These are phyloP conservation scores for Sphagnum tenellum DNA, from an alignment of 225 moss, liverwort and hornwort species.

Conservation along the genomic window DNA sequence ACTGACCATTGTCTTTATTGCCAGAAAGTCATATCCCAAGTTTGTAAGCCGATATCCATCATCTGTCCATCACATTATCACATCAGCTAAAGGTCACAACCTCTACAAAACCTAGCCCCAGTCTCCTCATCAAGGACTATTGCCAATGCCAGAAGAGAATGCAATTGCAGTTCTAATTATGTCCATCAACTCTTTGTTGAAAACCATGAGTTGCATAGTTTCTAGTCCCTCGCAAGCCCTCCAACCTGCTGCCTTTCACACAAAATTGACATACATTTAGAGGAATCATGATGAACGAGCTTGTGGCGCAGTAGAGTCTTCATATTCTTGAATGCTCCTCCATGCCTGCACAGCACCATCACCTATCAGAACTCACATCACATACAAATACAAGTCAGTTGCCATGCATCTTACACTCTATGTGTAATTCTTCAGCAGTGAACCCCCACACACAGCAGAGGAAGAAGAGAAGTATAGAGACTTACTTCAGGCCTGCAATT, in stretches of 20 bases:
- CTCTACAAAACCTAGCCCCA: too few species aligned
- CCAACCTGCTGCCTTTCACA: too few species aligned
- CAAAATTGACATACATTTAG: constrained; percentile 55
- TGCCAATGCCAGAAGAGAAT: too few species aligned
- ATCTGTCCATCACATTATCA: constrained; percentile 34
- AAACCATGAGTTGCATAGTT: too few species aligned
- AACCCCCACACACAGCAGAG: background rate
- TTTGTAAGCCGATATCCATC: constrained; percentile 94
- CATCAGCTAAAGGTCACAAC: too few species aligned
- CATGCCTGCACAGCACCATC: constrained; percentile 49
- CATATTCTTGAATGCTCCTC: constrained; percentile 96
- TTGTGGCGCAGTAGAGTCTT: constrained; percentile 85
- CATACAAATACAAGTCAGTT: background rate
- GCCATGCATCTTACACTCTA: too few species aligned
- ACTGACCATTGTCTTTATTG: constrained; percentile 92
- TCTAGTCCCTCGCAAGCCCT: too few species aligned
- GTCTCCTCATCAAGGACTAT: too few species aligned
- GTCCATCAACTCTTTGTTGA: too few species aligned
- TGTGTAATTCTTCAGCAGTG: too few species aligned
- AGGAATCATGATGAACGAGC: constrained; percentile 93
- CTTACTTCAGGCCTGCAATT: constrained; percentile 86
- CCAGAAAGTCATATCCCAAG: constrained; percentile 88
- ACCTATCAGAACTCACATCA: background rate
- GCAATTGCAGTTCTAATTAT: too few species aligned
- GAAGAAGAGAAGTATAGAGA: background rate